Evolutionary conservation across 495 filamentous ascomycete genomes (phyloP).

Genomic region (Trichoderma erinaceum): DNA sequence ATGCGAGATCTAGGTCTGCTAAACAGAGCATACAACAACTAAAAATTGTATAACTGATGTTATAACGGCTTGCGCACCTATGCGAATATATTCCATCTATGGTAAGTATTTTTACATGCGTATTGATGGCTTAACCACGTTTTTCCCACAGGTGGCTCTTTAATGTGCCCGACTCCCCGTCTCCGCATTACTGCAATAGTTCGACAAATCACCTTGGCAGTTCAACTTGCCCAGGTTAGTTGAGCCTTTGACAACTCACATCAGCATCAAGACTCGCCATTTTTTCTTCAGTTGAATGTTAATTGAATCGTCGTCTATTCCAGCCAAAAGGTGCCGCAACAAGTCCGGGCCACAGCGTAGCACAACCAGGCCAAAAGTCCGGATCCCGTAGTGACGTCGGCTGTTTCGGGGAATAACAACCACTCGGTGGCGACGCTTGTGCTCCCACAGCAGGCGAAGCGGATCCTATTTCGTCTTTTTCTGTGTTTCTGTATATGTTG

Average conservation of each 20-base stretch:
- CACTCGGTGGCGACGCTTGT: constrained; percentile 9
- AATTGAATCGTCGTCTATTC: not conserved
- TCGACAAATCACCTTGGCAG: no score
- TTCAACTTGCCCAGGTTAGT: no score
- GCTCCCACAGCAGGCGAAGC: not conserved
- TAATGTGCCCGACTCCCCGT: no score
- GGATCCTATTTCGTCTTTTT: constrained; percentile 15
- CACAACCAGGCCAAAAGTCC: not conserved
- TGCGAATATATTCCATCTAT: not conserved
- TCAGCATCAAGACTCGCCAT: no score
- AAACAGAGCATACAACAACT: not conserved
- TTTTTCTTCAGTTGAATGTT: no score
- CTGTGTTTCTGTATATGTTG: constrained; percentile 16
- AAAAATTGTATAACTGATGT: not conserved
- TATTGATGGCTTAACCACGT: not conserved
- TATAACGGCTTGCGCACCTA: not conserved
- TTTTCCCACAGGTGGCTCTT: no score
- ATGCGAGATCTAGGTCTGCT: not conserved
- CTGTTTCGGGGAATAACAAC: constrained; percentile 12
- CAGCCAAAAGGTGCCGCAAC: not conserved
- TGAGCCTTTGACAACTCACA: no score
- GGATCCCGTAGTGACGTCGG: constrained; percentile 8
- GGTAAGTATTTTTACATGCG: not conserved
- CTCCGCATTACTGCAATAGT: no score
- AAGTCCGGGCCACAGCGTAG: not conserved